Base-by-base conservation (phyloP, 257 asterid genomes). In the Solanum sparsipilum region DNA sequence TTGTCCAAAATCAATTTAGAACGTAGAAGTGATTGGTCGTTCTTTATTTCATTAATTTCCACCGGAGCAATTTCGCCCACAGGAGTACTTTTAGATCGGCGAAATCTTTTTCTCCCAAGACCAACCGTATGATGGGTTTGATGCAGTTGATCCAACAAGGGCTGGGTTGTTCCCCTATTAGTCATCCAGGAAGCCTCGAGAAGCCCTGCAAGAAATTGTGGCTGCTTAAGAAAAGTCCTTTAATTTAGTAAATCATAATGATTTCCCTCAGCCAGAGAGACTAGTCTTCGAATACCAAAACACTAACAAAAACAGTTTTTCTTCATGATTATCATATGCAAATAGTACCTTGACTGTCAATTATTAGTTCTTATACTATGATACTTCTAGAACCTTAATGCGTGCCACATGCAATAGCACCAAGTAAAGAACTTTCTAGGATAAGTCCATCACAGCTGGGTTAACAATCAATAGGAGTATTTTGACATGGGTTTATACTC, bases 31-130 rank as follows among this genome's bases (percentile, higher is more conserved):
- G 89, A 36, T 36, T 83, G 88, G 25, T 75, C 60, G 63, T 35
- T 92, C 71, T 83, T 86, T 13, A 68, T 87, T 87, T 86, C 90
- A 27, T 84, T 72, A 56, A 92, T 32, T 90, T 94, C 96, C 38
- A 92, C 90, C 1, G 93, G 94, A 85, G 90, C 70, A 84, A 71
- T 92, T 86, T 93, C 96, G 3, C 90, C 87, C 86, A 90, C 5
- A 41, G 98, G 99, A 73, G 96, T 95, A 87, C 98, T 97, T 91
- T 90, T 94, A 88, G 98, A 91, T 41, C 98, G 92, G 56, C 98
- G 98, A 15, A 79, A 90, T 88, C 95, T 91, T 90, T 87, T 93
- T 82, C 91, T 91, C 78, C 84, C 92, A 7, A 92, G 84, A 83
- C 71, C 91, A 67, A 52, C 67, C 16, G 67, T 90, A 31, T 41